A percentile compares a stretch with the other conserved stretches of the same genome.
phyloP scores from a whole-genome alignment of 1,284 basidiomycete species.

The Pascua guehoae region DNA sequence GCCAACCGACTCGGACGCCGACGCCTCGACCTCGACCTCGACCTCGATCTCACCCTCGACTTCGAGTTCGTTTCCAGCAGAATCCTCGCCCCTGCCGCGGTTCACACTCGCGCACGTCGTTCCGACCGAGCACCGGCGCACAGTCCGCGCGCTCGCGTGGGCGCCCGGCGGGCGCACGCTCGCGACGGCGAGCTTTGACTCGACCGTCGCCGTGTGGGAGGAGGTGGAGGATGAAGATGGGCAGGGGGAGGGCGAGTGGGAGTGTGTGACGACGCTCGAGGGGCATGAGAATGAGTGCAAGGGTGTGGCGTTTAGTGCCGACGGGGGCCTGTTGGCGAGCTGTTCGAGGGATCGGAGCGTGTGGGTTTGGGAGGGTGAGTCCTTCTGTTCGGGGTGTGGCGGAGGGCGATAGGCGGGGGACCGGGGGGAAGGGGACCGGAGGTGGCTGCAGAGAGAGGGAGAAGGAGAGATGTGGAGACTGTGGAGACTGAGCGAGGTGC shows the following conservation, averaged over 20 bases:
- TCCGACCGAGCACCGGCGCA: conserved; percentile 80
- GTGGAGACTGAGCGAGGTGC: too few relatives aligned
- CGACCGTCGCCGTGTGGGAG: conserved; percentile 90
- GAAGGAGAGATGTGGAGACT: too few relatives aligned
- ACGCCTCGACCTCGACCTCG: too few relatives aligned
- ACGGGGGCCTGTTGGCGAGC: conserved; percentile 79
- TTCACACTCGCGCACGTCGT: conserved; percentile 65
- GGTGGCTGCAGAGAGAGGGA: neutral
- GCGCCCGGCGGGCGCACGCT: conserved; percentile 80
- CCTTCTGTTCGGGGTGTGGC: too few relatives aligned
- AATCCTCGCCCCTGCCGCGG: conserved; percentile 31
- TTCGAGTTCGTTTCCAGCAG: conserved; percentile 19
- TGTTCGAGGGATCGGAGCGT: conserved; percentile 96
- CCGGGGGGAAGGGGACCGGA: too few relatives aligned
- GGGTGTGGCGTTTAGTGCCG: conserved; percentile 76
- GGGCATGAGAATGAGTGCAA: conserved; percentile 99
- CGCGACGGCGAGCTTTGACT: conserved; percentile 94
- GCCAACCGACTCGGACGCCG: conserved; percentile 21
- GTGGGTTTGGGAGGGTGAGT: conserved; percentile 95
- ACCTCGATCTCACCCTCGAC: conserved; percentile 5
- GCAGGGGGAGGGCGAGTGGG: conserved; percentile 34
- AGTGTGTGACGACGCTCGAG: conserved; percentile 73
- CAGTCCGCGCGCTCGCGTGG: conserved; percentile 88
- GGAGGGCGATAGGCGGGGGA: neutral
- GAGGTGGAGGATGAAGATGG: conserved; percentile 55